Conservation (phyloP, 345 rosid genomes). For the Gossypium turneri region DNA sequence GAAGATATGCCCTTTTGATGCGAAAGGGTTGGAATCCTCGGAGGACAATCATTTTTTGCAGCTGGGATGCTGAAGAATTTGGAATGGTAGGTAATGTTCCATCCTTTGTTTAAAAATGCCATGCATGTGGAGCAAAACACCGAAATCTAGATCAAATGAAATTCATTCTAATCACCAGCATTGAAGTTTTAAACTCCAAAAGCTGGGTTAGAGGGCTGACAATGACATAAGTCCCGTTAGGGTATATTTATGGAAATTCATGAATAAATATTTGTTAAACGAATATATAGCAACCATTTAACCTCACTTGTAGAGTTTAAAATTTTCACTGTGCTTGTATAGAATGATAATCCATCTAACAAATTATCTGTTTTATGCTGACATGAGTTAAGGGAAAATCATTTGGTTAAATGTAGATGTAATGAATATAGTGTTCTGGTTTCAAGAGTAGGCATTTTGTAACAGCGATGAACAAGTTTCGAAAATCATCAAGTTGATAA, state of each 20-base stretch:
- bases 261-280: background rate
- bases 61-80: constrained; percentile 99
- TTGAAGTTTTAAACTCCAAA: background rate
- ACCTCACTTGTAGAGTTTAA: background rate
- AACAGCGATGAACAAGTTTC: background rate
- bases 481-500: constrained; percentile 1
- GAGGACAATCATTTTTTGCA: constrained; percentile 73
- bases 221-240: background rate
- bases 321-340: background rate
- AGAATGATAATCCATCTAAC: background rate
- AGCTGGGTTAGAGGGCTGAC: background rate
- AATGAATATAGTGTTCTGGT: background rate
- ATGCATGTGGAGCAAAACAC: background rate
- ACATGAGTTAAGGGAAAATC: background rate
- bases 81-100: constrained; percentile 76
- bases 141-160: background rate
- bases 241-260: background rate
- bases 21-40: constrained; percentile 83
- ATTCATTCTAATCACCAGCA: background rate
- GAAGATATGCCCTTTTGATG: constrained; percentile 60
- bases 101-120: constrained; percentile 8
- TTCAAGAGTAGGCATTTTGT: background rate
- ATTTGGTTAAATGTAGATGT: background rate
- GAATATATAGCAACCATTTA: background rate
- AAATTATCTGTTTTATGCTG: background rate